These are phyloP conservation scores for Ceratocystis albifundus DNA, from an alignment of 2,329 filamentous ascomycete genomes.

Conservation along the genomic window DNA sequence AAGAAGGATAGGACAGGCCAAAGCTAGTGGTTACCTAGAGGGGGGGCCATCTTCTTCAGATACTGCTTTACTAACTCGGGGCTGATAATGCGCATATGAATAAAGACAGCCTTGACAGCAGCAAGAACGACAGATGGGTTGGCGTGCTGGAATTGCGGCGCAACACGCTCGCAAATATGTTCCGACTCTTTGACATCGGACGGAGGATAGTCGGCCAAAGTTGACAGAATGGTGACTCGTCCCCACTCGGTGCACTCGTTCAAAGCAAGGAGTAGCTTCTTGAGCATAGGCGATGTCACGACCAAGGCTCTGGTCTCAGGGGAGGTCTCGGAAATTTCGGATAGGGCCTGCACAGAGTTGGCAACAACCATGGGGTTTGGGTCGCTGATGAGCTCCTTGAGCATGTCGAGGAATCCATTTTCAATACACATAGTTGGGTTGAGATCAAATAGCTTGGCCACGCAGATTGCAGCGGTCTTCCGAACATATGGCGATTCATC, in stretches of 20 bases:
- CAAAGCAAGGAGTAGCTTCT: conserved; percentile 90
- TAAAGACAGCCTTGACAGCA: conserved; percentile 95
- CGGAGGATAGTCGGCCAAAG: conserved; percentile 76
- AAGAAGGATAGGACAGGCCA: too few relatives aligned
- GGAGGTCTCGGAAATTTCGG: conserved; percentile 80
- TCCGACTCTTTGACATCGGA: conserved; percentile 90
- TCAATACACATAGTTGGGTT: conserved; percentile 88
- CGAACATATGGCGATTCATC: conserved; percentile 98
- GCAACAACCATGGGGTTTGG: conserved; percentile 99
- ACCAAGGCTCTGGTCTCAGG: conserved; percentile 81
- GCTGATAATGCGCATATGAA: conserved; percentile 81
- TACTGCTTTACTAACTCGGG: conserved; percentile 72
- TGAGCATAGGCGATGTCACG: conserved; percentile 70
- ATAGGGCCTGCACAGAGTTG: conserved; percentile 86
- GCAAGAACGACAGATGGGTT: conserved; percentile 93
- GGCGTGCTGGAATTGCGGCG: conserved; percentile 95
- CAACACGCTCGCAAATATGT: conserved; percentile 92
- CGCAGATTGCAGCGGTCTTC: conserved; percentile 95
- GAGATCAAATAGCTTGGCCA: conserved; percentile 93
- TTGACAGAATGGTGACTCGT: conserved; percentile 81
- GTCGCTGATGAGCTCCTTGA: conserved; percentile 94
- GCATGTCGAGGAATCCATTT: conserved; percentile 84
- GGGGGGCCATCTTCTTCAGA: conserved; percentile 96
- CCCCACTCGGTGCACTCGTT: conserved; percentile 99
- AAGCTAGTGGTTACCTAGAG: conserved; percentile 52